These are phyloP conservation scores for Teratosphaeria pseudoeucalypti DNA, from an alignment of 2,329 filamentous ascomycete species.

Conservation along the genomic window DNA sequence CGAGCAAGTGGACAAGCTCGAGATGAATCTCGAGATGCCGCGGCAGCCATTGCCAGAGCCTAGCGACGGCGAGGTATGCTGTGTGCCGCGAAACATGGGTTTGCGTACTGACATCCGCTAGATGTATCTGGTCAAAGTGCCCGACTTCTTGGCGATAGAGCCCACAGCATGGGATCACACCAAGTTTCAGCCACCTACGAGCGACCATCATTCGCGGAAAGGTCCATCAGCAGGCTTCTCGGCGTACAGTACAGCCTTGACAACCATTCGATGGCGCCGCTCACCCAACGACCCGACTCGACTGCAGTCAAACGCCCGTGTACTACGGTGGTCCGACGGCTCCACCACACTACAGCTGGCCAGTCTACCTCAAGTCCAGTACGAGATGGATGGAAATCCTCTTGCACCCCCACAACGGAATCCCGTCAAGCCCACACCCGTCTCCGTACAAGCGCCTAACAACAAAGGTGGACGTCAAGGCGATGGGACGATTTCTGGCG, in stretches of 20 bases:
- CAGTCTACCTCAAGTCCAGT: conserved; percentile 56
- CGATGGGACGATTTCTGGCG: conserved; percentile 18
- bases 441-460: conserved; percentile 20
- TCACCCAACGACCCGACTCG: conserved; percentile 54
- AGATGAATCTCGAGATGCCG: conserved; percentile 55
- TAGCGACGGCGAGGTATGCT: conserved; percentile 55
- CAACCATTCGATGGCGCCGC: conserved; percentile 59
- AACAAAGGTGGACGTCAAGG: conserved; percentile 24
- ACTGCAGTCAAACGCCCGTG: conserved; percentile 63
- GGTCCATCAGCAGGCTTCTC: conserved; percentile 41
- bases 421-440: conserved; percentile 40
- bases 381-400: conserved; percentile 60
- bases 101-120: conserved; percentile 22
- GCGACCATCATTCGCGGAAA: conserved; percentile 43
- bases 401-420: conserved; percentile 51
- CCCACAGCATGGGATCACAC: conserved; percentile 57
- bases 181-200: conserved; percentile 54
- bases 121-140: conserved; percentile 62
- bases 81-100: background rate
- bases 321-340: conserved; percentile 71
- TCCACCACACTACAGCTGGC: conserved; percentile 67
- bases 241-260: conserved; percentile 54
- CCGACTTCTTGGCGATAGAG: conserved; percentile 60
- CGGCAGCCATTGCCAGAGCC: conserved; percentile 62
- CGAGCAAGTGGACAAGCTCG: conserved; percentile 33